phyloP scores from a whole-genome alignment of 768 basidiomycete genomes.

The Kwoniella bestiolae region DNA sequence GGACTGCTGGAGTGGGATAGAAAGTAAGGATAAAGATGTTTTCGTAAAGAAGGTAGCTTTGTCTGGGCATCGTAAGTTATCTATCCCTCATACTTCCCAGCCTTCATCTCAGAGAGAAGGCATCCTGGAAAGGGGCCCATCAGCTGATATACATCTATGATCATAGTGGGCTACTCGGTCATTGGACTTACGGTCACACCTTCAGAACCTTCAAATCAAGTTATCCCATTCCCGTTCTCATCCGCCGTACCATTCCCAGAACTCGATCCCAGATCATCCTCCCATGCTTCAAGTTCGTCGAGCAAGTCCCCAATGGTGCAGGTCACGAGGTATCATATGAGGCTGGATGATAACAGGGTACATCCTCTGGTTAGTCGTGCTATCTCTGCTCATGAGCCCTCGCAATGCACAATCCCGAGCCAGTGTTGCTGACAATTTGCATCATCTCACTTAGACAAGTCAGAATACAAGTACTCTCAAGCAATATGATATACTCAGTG shows the following conservation, averaged over 20 bases:
- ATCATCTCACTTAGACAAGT: constrained; percentile 27
- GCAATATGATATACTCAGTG: constrained; percentile 52
- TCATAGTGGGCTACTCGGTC: constrained; percentile 49
- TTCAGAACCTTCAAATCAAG: constrained; percentile 33
- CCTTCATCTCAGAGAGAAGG: no score
- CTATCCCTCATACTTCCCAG: no score
- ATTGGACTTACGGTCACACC: constrained; percentile 44
- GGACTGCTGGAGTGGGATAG: constrained; percentile 45
- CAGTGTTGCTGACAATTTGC: no score
- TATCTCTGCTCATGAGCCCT: background rate
- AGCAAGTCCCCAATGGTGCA: constrained; percentile 42
- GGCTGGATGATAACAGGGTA: constrained; percentile 48
- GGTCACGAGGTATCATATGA: constrained; percentile 49
- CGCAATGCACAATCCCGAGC: background rate
- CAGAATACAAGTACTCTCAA: constrained; percentile 38
- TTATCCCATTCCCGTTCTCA: constrained; percentile 42
- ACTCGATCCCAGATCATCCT: constrained; percentile 42
- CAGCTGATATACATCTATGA: no score
- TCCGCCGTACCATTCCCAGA: constrained; percentile 42
- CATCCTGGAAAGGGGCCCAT: no score
- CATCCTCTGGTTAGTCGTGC: constrained; percentile 50
- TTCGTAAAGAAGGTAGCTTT: constrained; percentile 37
- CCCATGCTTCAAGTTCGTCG: background rate
- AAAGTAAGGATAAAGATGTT: constrained; percentile 31
- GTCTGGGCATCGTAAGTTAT: constrained; percentile 45